Evolutionary conservation across 2,329 filamentous ascomycete species (phyloP), one percentile per base, ranked within the genome.

Genomic region (Aspergillus sp.): DNA sequence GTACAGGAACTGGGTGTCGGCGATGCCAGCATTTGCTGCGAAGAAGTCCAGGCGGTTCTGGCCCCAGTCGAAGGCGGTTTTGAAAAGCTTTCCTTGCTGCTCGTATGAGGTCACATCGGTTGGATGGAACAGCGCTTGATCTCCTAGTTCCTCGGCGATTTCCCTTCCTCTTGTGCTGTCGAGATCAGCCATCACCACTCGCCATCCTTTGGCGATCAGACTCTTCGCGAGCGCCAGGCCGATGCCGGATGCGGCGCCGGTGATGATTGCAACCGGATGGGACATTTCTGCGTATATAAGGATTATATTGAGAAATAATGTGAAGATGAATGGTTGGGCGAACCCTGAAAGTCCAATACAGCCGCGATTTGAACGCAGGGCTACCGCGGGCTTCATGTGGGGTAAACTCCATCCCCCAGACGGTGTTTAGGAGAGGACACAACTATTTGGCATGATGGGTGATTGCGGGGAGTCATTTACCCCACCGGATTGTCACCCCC

Each of bases 401-500:
- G 21, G 21, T 21, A 21, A 21, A 4, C 21, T 21, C 21, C 21
- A 21, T 21, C 21, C 21, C 1, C 21, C 21, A 21, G 21, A 21
- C 3, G 3, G 3, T 21, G 21, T 21, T 21, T 21, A 21, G 3
- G 21, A 21, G 21, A 21, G 21, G 21, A 21, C 21, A 21, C 21
- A 21, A 21, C 3, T 21, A 21, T 21, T 1, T 21, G 1, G 1
- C 21, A 21, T 21, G 1, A 21, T 21, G 1, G 3, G 4, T 3
- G 21, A 21, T 4, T 21, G 3, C 21, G 21, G 21, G 21, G 21
- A 21, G 21, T 1, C 21, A 21, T 4, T 1, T 21, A 21, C 21
- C 21, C 21, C 21, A 21, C 21, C 21, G 21, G 1, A 21, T 21
- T 21, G 21, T 21, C 21, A 21, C 1, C 19, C 19, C 19, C 2